A percentile compares a stretch with the other conserved stretches of the same genome.
phyloP scores from a whole-genome alignment of 306 rosid species.

The Quercus glauca region DNA sequence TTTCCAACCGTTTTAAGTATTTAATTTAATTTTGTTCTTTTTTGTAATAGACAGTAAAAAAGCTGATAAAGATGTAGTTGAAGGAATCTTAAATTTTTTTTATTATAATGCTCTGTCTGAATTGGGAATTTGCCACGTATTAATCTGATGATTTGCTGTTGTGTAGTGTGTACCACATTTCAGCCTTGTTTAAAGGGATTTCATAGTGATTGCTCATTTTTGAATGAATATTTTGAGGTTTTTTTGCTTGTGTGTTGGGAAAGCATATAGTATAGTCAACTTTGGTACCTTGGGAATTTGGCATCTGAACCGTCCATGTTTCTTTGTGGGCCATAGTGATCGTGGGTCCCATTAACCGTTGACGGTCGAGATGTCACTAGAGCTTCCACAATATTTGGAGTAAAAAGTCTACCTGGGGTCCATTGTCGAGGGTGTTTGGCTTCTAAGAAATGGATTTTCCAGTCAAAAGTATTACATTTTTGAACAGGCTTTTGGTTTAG shows the following conservation, averaged over 20 bases:
- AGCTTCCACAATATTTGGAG: neutral
- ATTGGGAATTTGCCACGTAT: too few relatives aligned
- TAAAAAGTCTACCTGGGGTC: neutral
- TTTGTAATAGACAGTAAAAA: neutral
- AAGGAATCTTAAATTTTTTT: neutral
- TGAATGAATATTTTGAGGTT: neutral
- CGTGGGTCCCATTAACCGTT: neutral
- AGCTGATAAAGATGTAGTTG: too few relatives aligned
- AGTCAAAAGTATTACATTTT: neutral
- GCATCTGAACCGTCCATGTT: neutral
- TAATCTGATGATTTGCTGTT: neutral
- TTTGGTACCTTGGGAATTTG: neutral
- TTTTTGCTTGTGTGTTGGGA: constrained; percentile 5
- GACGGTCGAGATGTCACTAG: neutral
- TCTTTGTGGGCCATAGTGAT: neutral
- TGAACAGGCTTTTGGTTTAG: neutral
- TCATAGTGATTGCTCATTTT: neutral
- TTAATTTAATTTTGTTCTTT: neutral
- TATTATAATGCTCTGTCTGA: neutral
- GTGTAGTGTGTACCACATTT: neutral
- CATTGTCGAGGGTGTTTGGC: neutral
- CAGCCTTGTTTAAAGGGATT: neutral
- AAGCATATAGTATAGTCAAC: constrained; percentile 1
- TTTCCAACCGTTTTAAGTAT: constrained; percentile 11
- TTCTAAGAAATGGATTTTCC: neutral